Percentiles rank a stretch among this genome's conserved stretches.
phyloP scores from a whole-genome alignment of 208 protist genomes.

The Acanthamoeba divionensis region DNA sequence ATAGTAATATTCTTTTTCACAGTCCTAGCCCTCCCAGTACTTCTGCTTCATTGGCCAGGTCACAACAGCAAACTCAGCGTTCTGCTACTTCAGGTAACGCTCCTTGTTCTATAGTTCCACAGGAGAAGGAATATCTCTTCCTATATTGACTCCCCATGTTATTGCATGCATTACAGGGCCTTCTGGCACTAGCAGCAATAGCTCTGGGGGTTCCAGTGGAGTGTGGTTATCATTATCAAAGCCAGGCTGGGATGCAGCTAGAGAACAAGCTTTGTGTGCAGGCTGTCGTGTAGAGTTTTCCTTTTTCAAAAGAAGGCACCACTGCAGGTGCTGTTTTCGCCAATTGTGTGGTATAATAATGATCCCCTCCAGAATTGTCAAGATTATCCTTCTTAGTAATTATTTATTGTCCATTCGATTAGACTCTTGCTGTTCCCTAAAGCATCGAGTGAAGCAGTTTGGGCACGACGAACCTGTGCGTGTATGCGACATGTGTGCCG shows the following conservation, averaged over 20 bases:
- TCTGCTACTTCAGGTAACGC: neutral
- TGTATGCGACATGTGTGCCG: neutral
- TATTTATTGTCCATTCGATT: neutral
- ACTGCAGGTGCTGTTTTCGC: constrained; percentile 20
- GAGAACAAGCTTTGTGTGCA: constrained; percentile 1
- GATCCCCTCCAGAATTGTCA: neutral
- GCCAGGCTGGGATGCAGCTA: constrained; percentile 1
- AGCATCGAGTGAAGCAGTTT: neutral
- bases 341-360: neutral
- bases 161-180: neutral
- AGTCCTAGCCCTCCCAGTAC: too few species aligned
- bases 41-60: too few species aligned
- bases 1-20: too few species aligned
- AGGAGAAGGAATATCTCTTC: neutral
- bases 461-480: constrained; percentile 33
- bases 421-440: neutral
- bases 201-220: neutral
- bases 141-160: too few species aligned
- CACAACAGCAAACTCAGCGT: neutral
- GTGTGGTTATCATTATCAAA: neutral
- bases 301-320: constrained; percentile 32
- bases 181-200: neutral
- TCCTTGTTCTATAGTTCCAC: neutral
- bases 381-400: neutral
- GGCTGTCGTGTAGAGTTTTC: constrained; percentile 37